A percentile compares a stretch with the other conserved stretches of the same genome.
These are phyloP conservation scores for Ambrosia trifida DNA, from an alignment of 129 eudicot species.

Conservation along the genomic window DNA sequence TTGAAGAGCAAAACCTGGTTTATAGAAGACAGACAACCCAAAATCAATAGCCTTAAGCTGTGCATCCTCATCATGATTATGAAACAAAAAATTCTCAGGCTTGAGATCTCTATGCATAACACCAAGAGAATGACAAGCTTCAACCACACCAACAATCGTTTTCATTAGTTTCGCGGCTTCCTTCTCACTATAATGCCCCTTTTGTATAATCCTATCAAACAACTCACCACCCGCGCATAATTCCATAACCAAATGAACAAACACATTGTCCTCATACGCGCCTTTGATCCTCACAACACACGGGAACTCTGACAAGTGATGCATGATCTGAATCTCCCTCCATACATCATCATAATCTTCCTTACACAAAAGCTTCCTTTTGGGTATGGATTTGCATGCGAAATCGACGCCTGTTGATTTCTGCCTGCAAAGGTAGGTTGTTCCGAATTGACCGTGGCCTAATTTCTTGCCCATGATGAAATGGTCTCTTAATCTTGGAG, in stretches of 20 bases:
- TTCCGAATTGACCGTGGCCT: slow-evolving; percentile 75
- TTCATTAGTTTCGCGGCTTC: slow-evolving; percentile 57
- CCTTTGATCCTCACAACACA: slow-evolving; percentile 62
- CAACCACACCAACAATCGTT: slow-evolving; percentile 55
- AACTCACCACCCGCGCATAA: slow-evolving; percentile 65
- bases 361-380: slow-evolving; percentile 51
- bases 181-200: slow-evolving; percentile 61
- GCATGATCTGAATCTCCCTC: slow-evolving; percentile 77
- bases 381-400: slow-evolving; percentile 65
- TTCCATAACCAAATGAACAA: slow-evolving; percentile 68
- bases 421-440: slow-evolving; percentile 58
- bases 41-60: slow-evolving; percentile 67
- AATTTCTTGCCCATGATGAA: slow-evolving; percentile 56
- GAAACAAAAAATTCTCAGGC: slow-evolving; percentile 63
- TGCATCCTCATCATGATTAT: slow-evolving; percentile 49
- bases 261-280: slow-evolving; percentile 56
- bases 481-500: slow-evolving; percentile 43
- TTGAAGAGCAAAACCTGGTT: slow-evolving; percentile 50
- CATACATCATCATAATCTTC: slow-evolving; percentile 69
- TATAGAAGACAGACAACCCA: slow-evolving; percentile 62
- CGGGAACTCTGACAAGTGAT: slow-evolving; percentile 61
- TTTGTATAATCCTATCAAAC: slow-evolving; percentile 61
- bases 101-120: slow-evolving; percentile 74
- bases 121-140: slow-evolving; percentile 71
- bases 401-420: slow-evolving; percentile 43